Base-by-base conservation (phyloP, 192 early-diverging fungal species). In the Glomus cerebriforme region DNA sequence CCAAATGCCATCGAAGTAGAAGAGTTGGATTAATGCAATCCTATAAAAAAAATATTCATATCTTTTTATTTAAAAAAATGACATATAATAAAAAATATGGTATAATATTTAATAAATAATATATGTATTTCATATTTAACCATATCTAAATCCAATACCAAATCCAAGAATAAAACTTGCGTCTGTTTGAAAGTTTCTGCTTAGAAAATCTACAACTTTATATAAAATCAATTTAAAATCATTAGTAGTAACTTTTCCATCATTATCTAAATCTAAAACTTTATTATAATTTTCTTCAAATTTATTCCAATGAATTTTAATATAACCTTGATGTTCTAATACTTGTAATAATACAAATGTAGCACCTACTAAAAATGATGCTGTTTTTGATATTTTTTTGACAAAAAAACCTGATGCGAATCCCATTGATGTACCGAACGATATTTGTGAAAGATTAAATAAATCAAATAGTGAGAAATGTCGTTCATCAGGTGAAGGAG, bases 351-450 rank as follows among this genome's bases (percentile, higher is more conserved):
- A 32, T 15, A 66, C 64, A 13, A 66, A 66, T 66, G 26, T 1
- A 32, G 64, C 64, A 22, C 64, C 64, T 22, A 66, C 15, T 66
- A 34, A 27, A 15, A 66, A 26, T 27, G 64, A 26, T 10, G 64
- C 64, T 9, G 34, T 17, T 66, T 66, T 66, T 19, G 29, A 32
- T 27, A 66, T n/a, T 66, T 66, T 29, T 26, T 66, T 66, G 12
- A 66, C 64, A 27, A 66, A 66, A 66, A 31, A 66, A 19, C 64
- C 64, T 27, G 64, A 66, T 6, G 64, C 64, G 29, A 66, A 66
- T 27, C 64, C 64, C 34, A 66, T 32, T 27, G 64, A 32, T 1
- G 29, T 27, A 66, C 64, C 64, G 13, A 66, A 32, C 7, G 17
- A 19, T 34, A 66, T 66, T 34, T 66, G 64, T 34, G 13, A n/a